Conservation (phyloP, 768 basidiomycete genomes). For the Infundibulicybe gibba region DNA sequence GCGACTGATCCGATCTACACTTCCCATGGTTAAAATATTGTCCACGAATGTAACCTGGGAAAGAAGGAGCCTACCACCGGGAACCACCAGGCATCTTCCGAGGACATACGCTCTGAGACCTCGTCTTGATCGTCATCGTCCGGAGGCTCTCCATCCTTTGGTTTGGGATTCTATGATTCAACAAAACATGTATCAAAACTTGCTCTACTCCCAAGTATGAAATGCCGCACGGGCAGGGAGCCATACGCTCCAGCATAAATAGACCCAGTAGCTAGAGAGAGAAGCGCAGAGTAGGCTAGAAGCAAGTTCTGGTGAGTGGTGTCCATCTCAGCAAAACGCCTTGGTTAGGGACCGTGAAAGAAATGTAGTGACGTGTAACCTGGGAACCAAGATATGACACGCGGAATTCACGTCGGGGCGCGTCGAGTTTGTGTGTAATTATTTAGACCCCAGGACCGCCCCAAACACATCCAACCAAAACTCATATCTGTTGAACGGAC, state of each 20-base stretch:
- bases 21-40: neutral
- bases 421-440: no score
- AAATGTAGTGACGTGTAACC: neutral
- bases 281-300: slow-evolving; percentile 65
- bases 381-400: neutral
- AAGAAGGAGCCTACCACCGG: slow-evolving; percentile 53
- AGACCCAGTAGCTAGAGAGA: slow-evolving; percentile 59
- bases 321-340: slow-evolving; percentile 6
- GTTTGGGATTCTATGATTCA: slow-evolving; percentile 19
- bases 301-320: slow-evolving; percentile 53
- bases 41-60: slow-evolving; percentile 1
- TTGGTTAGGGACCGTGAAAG: no score
- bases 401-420: no score
- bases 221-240: slow-evolving; percentile 57
- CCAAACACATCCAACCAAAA: no score
- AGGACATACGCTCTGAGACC: slow-evolving; percentile 54
- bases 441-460: no score
- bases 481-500: no score
- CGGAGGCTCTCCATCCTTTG: slow-evolving; percentile 11
- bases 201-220: slow-evolving; percentile 2
- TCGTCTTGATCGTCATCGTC: slow-evolving; percentile 61
- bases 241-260: slow-evolving; percentile 70
- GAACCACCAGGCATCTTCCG: slow-evolving; percentile 71
- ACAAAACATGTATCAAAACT: slow-evolving; percentile 2
- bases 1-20: slow-evolving; percentile 64